A percentile compares a stretch with the other conserved stretches of the same genome.
phyloP scores from a whole-genome alignment of 495 filamentous ascomycete genomes.

The Amphirosellinia nigrospora region DNA sequence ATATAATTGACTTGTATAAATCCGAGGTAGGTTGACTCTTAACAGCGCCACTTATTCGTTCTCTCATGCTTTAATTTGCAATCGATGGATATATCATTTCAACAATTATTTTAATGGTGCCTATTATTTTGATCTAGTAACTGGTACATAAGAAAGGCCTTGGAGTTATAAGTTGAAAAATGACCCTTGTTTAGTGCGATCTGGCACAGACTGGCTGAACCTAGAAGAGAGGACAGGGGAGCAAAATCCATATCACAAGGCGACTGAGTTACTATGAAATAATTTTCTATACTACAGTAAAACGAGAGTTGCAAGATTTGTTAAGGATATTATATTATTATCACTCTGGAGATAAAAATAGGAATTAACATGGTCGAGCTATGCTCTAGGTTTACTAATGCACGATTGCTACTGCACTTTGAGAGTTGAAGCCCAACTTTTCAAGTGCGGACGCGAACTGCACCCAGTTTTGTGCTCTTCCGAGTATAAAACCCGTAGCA shows the following conservation, averaged over 20 bases:
- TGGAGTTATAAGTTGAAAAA: too few relatives aligned
- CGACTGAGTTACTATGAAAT: neutral
- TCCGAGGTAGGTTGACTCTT: neutral
- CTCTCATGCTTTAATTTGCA: too few relatives aligned
- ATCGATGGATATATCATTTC: too few relatives aligned
- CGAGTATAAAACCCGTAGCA: neutral
- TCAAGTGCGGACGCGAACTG: neutral
- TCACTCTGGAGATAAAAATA: neutral
- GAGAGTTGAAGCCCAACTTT: neutral
- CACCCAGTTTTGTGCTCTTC: neutral
- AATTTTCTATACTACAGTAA: neutral
- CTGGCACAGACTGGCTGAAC: too few relatives aligned
- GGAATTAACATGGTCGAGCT: neutral
- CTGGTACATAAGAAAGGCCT: too few relatives aligned
- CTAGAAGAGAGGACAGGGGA: neutral
- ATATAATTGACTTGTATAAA: neutral
- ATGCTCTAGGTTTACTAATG: neutral
- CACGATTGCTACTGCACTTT: neutral
- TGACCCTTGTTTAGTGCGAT: too few relatives aligned
- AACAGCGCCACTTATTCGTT: too few relatives aligned
- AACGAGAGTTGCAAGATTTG: neutral
- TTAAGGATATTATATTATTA: neutral
- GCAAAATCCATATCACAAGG: neutral
- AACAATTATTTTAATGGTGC: too few relatives aligned
- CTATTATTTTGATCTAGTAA: too few relatives aligned